A percentile compares a stretch with the other conserved stretches of the same genome.
Conservation (phyloP, 306 rosid species). For the Trifolium repens region DNA sequence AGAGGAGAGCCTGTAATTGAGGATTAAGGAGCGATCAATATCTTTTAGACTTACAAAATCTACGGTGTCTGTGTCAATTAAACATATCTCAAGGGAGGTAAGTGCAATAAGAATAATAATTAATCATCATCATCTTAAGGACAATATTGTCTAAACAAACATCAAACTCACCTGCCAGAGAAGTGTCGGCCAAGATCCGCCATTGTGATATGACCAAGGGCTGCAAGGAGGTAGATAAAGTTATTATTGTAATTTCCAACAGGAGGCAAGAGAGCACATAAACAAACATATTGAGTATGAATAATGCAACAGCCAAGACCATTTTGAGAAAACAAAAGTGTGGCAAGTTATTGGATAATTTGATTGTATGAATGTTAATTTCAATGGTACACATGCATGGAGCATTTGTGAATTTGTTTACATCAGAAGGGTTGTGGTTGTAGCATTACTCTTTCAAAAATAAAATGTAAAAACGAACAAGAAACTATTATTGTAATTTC, state of each 20-base stretch:
- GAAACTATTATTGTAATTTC: background rate
- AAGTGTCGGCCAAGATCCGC: slow-evolving; percentile 95
- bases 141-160: slow-evolving; percentile 13
- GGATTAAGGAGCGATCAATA: background rate
- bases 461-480: background rate
- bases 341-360: slow-evolving; percentile 20
- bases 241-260: slow-evolving; percentile 29
- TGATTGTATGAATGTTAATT: background rate
- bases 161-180: slow-evolving; percentile 79
- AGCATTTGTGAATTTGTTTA: slow-evolving; percentile 1
- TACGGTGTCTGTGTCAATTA: background rate
- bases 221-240: slow-evolving; percentile 53
- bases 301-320: slow-evolving; percentile 16
- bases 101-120: background rate
- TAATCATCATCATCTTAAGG: background rate
- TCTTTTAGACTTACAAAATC: background rate
- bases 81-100: background rate
- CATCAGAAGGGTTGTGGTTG: background rate
- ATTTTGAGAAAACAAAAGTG: background rate
- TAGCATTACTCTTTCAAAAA: slow-evolving; percentile 27
- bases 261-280: background rate
- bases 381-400: background rate
- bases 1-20: background rate
- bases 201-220: slow-evolving; percentile 96
- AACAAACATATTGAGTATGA: slow-evolving; percentile 8